phyloP scores from a whole-genome alignment of 768 basidiomycete species.

The Lentinula aciculospora region DNA sequence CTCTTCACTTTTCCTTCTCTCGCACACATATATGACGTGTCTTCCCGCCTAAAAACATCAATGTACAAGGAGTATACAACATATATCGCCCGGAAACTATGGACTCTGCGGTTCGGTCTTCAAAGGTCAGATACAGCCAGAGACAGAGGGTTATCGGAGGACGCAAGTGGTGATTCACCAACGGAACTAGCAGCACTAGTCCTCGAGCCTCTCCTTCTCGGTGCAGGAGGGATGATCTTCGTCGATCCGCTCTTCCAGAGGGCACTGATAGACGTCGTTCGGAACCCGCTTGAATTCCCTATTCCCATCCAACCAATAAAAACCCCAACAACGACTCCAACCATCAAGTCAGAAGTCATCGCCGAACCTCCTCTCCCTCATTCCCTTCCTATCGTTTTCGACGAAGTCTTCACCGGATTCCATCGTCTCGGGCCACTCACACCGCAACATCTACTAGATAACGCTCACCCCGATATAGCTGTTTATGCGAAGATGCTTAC shows the following conservation, averaged over 20 bases:
- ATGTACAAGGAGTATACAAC: conserved; percentile 60
- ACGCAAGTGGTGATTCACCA: background rate
- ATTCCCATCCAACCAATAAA: conserved; percentile 40
- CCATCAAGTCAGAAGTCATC: background rate
- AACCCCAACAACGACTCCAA: background rate
- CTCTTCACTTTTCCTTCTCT: conserved; percentile 31
- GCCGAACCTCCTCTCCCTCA: background rate
- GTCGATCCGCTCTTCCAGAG: conserved; percentile 97
- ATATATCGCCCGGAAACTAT: conserved; percentile 42
- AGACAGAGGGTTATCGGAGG: background rate
- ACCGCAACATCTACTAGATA: conserved; percentile 58
- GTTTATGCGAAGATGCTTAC: conserved; percentile 93
- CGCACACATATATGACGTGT: conserved; percentile 64
- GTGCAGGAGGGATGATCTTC: conserved; percentile 95
- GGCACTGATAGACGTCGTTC: conserved; percentile 75
- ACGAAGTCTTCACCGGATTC: conserved; percentile 95
- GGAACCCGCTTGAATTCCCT: conserved; percentile 33
- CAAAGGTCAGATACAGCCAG: background rate
- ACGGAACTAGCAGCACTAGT: conserved; percentile 68
- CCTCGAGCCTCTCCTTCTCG: conserved; percentile 89
- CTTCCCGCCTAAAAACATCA: conserved; percentile 47
- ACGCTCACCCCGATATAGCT: conserved; percentile 72
- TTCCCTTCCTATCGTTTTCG: conserved; percentile 81
- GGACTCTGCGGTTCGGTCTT: background rate
- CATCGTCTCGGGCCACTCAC: conserved; percentile 78